Evolutionary conservation across 129 eudicot genomes (phyloP).

Genomic region (Helianthus annuus): HanXRQr2.0-SUNRISE NC_035448.2:69102609-69103108

Average conservation of each 20-base stretch:
- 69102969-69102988: neutral
- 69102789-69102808: conserved; percentile 70
- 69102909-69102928: conserved; percentile 70
- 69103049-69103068: neutral
- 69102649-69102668: no score
- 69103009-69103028: neutral
- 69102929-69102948: neutral
- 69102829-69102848: conserved; percentile 74
- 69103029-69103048: neutral
- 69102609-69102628: no score
- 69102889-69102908: conserved; percentile 83
- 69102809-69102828: conserved; percentile 77
- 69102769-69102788: conserved; percentile 82
- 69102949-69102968: neutral
- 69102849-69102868: conserved; percentile 86
- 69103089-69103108: neutral
- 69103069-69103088: neutral
- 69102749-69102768: conserved; percentile 43
- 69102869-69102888: conserved; percentile 45
- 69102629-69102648: no score
- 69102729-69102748: neutral
- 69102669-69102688: no score
- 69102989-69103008: neutral
- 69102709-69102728: no score
- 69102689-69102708: no score